These are phyloP conservation scores for Psilocybe sp. DNA, from an alignment of 768 basidiomycete species.

Conservation along the genomic window DNA sequence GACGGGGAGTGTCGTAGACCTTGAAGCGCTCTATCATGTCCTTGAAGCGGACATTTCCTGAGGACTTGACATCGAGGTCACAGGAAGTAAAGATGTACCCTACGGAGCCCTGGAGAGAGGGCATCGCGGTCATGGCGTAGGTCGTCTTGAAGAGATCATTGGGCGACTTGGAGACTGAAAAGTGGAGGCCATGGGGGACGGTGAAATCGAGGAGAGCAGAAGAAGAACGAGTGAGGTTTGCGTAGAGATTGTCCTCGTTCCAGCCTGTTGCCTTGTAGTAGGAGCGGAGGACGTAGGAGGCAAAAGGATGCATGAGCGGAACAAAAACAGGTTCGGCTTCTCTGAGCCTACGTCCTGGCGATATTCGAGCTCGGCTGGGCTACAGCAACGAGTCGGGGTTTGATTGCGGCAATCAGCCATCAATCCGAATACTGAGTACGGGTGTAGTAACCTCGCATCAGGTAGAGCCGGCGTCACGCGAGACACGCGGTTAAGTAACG, in stretches of 20 bases:
- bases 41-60: constrained; percentile 75
- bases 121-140: constrained; percentile 90
- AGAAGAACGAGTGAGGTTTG: constrained; percentile 86
- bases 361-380: no score
- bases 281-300: constrained; percentile 81
- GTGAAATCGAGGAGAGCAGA: constrained; percentile 92
- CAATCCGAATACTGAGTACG: no score
- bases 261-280: constrained; percentile 94
- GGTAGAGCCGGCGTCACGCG: no score
- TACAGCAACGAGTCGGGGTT: no score
- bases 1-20: constrained; percentile 76
- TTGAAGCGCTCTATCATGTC: constrained; percentile 88
- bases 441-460: no score
- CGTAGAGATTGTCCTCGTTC: constrained; percentile 95
- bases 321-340: neutral
- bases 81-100: constrained; percentile 94
- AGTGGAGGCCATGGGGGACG: constrained; percentile 77
- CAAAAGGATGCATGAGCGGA: constrained; percentile 74
- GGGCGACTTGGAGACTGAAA: constrained; percentile 84
- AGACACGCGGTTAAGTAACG: no score
- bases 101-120: constrained; percentile 87
- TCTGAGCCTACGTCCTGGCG: no score
- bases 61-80: constrained; percentile 68
- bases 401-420: no score
- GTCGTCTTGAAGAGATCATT: constrained; percentile 87